Conservation (phyloP, 2,329 filamentous ascomycete genomes). For the Cylindrodendrum hubeiense region DNA sequence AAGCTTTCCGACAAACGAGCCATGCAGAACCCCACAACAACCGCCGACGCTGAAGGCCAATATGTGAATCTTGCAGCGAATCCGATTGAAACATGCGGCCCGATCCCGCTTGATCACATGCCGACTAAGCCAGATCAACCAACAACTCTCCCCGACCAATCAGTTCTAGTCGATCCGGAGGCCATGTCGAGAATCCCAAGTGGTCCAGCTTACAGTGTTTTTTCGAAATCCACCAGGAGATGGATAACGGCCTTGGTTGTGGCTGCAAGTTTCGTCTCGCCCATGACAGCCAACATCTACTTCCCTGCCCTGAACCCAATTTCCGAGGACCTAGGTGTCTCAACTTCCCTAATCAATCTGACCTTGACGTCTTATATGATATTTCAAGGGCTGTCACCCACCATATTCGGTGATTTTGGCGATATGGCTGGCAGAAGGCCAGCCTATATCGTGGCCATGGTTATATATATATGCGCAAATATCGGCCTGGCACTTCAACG, state of each 20-base stretch:
- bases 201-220: constrained; percentile 46
- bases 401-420: constrained; percentile 71
- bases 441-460: constrained; percentile 69
- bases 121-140: constrained; percentile 6
- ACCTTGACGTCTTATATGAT: constrained; percentile 73
- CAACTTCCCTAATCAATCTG: constrained; percentile 58
- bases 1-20: constrained; percentile 3
- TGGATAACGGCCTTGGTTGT: constrained; percentile 68
- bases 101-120: constrained; percentile 19
- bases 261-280: constrained; percentile 66
- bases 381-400: constrained; percentile 72
- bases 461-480: constrained; percentile 70
- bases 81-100: constrained; percentile 8
- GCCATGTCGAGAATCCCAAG: constrained; percentile 34
- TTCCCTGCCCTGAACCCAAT: constrained; percentile 58
- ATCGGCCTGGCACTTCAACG: constrained; percentile 70
- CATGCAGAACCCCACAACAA: constrained; percentile 26
- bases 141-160: constrained; percentile 11
- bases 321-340: constrained; percentile 54
- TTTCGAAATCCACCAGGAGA: constrained; percentile 55
- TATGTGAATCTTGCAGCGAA: constrained; percentile 24
- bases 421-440: constrained; percentile 72
- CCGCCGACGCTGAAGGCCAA: constrained; percentile 4
- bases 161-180: constrained; percentile 35
- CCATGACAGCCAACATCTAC: constrained; percentile 71